These are phyloP conservation scores for Trichoderma semiorbis DNA, from an alignment of 2,329 filamentous ascomycete species.

Conservation along the genomic window DNA sequence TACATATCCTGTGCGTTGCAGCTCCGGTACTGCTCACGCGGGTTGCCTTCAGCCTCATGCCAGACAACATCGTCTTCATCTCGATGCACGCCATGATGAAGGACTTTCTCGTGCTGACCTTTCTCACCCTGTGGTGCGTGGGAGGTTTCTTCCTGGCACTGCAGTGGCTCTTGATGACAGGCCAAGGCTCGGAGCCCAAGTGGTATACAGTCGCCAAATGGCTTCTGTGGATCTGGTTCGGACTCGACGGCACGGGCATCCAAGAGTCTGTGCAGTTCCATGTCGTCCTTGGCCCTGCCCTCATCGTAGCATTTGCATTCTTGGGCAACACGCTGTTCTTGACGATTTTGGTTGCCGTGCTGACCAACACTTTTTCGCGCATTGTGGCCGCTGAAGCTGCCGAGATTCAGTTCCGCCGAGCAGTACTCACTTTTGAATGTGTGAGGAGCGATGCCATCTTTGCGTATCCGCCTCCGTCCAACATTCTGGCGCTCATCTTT, in stretches of 20 bases:
- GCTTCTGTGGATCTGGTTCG: slow-evolving; percentile 80
- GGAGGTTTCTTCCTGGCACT: slow-evolving; percentile 67
- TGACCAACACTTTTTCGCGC: slow-evolving; percentile 68
- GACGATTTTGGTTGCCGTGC: slow-evolving; percentile 70
- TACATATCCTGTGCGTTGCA: slow-evolving; percentile 63
- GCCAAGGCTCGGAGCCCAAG: slow-evolving; percentile 29
- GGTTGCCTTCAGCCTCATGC: slow-evolving; percentile 69
- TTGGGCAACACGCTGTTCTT: slow-evolving; percentile 72
- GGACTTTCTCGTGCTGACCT: slow-evolving; percentile 64
- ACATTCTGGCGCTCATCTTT: slow-evolving; percentile 60
- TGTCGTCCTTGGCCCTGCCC: slow-evolving; percentile 60
- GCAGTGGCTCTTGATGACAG: slow-evolving; percentile 55
- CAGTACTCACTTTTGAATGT: slow-evolving; percentile 69
- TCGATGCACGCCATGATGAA: slow-evolving; percentile 71
- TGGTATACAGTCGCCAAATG: slow-evolving; percentile 64
- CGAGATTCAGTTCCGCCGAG: slow-evolving; percentile 68
- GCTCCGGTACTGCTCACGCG: slow-evolving; percentile 68
- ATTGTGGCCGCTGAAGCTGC: slow-evolving; percentile 66
- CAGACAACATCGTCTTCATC: slow-evolving; percentile 73
- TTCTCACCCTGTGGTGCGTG: slow-evolving; percentile 66
- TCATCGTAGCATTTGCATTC: slow-evolving; percentile 72
- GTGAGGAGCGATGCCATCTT: slow-evolving; percentile 71
- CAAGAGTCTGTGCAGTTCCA: slow-evolving; percentile 58
- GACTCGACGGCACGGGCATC: slow-evolving; percentile 61
- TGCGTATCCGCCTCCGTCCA: slow-evolving; percentile 67